Base-by-base conservation (phyloP, 306 rosid species). In the Delonix regia region DNA sequence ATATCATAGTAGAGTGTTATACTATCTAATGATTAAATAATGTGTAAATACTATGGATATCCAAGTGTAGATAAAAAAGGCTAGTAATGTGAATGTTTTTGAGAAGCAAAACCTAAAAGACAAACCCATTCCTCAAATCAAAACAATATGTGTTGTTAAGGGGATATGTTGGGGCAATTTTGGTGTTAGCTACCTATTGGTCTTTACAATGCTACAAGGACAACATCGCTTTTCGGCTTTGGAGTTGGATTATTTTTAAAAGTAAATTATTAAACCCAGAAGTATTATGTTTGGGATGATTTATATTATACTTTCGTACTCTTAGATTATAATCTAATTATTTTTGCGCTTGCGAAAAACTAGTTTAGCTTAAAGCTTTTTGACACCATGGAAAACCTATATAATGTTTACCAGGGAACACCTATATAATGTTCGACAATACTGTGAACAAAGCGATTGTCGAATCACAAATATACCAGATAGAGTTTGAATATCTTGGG, bases 131-230 rank as follows among this genome's bases (percentile, higher is more conserved):
- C 33, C 4, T 4, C 33, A 7, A 7, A 24, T 10, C 1, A 1
- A 51, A 52, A 52, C 57, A 52, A 52, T 9, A 9, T 16, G 15
- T 73, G 78, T 38, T 81, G 78, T 36, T 45, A 30, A 44, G 51
- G 9, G 41, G 2, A 8, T 42, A 14, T 74, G 41, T 68, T 39
- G 68, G 60, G 88, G 27, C 75, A 78, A 48, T 42, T 21, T 30
- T n/a, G 52, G 34, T 39, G 30, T 59, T 52, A 25, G 65, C 38
- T 45, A 7, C 33, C 41, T 72, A 0, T 85, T 77, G 34, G 79
- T 33, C 27, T 75, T 21, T 21, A 67, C 5, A 66, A 12, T 38
- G 21, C 24, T 56, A 13, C 22, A 57, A 71, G 82, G 81, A 19
- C 81, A n/a, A 7, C 73, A 38, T 63, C 1, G 3, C 27, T 10